Conservation (phyloP, 83 land plant genomes). For the Diphasiastrum complanatum region DNA sequence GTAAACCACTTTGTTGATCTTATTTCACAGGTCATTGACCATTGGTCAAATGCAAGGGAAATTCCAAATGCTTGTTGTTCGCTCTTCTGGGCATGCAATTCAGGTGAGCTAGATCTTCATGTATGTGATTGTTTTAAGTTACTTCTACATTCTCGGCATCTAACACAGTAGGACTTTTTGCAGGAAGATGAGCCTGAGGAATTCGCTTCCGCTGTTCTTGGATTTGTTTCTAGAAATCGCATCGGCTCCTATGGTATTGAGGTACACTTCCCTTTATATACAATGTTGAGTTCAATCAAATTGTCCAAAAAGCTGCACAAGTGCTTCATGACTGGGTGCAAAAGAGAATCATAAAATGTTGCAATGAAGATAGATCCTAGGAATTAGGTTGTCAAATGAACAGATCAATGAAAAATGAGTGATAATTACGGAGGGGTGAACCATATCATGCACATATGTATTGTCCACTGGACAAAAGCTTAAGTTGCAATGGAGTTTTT, state of each 20-base stretch:
- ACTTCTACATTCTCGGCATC: background rate
- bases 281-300: too few species aligned
- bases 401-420: too few species aligned
- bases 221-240: slow-evolving; percentile 28
- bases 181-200: slow-evolving; percentile 39
- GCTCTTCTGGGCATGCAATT: slow-evolving; percentile 93
- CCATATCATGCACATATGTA: too few species aligned
- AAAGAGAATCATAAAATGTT: too few species aligned
- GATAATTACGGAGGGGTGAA: too few species aligned
- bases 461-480: too few species aligned
- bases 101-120: slow-evolving; percentile 52
- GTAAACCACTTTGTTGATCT: too few species aligned
- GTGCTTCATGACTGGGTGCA: too few species aligned
- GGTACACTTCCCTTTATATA: slow-evolving; percentile 19
- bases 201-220: slow-evolving; percentile 22
- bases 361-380: too few species aligned
- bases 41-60: slow-evolving; percentile 99
- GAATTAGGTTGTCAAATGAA: too few species aligned
- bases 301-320: too few species aligned
- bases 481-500: too few species aligned
- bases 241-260: slow-evolving; percentile 33
- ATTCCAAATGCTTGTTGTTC: slow-evolving; percentile 90
- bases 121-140: background rate
- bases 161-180: slow-evolving; percentile 1
- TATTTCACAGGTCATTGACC: slow-evolving; percentile 57